These are phyloP conservation scores for Geotrichum phurueaensis DNA, from an alignment of 1,139 yeast genomes.

Conservation along the genomic window DNA sequence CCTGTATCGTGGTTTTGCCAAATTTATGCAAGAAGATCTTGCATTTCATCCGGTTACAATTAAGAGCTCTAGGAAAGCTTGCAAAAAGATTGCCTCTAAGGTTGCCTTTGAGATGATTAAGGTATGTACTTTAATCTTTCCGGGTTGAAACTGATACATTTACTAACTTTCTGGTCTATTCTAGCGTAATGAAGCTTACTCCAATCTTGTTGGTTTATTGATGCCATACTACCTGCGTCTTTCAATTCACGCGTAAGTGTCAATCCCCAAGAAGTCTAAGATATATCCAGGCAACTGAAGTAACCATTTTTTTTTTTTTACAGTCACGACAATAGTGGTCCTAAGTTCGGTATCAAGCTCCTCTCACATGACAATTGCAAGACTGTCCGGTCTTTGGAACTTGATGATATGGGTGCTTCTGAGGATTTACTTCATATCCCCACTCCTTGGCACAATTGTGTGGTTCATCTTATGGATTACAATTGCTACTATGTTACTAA, in stretches of 20 bases:
- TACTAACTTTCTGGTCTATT: slow-evolving; percentile 2
- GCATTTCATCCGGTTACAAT: slow-evolving; percentile 14
- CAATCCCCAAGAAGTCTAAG: neutral
- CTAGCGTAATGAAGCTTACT: slow-evolving; percentile 20
- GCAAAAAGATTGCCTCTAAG: slow-evolving; percentile 18
- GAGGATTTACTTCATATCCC: slow-evolving; percentile 19
- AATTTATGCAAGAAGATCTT: slow-evolving; percentile 18
- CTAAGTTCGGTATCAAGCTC: slow-evolving; percentile 18
- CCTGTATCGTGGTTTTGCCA: slow-evolving; percentile 18
- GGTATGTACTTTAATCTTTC: slow-evolving; percentile 1
- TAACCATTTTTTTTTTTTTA: neutral
- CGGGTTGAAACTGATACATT: neutral
- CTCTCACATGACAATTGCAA: slow-evolving; percentile 15
- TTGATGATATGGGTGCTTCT: slow-evolving; percentile 14
- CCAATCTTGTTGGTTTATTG: slow-evolving; percentile 18
- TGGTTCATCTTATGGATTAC: slow-evolving; percentile 11
- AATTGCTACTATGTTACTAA: slow-evolving; percentile 15
- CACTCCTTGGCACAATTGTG: slow-evolving; percentile 20
- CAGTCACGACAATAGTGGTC: slow-evolving; percentile 18
- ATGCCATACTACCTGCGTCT: slow-evolving; percentile 17
- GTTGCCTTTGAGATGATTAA: slow-evolving; percentile 20
- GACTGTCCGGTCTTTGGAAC: slow-evolving; percentile 12
- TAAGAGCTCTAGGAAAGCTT: slow-evolving; percentile 6
- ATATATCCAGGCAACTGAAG: neutral
- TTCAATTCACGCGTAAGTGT: slow-evolving; percentile 19